Base-by-base conservation (phyloP, 1,284 basidiomycete species). In the Austroboletus novae-zelandiae region DNA sequence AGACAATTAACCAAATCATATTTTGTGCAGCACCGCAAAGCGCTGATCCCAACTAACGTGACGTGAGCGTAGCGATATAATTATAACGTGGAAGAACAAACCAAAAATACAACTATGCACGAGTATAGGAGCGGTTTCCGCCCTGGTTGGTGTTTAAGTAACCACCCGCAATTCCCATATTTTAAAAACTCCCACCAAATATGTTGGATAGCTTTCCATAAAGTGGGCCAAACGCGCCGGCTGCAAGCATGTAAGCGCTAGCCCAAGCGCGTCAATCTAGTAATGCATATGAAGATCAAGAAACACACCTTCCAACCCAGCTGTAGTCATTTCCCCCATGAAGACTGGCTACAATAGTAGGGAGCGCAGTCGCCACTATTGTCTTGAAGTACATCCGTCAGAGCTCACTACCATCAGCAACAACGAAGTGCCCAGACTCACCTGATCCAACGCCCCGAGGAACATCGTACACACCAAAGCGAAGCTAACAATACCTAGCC, bases 11-110 rank as follows among this genome's bases (percentile, higher is more conserved):
- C 90, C 74, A 86, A 3, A 73, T 77, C 79, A 92, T 87, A 53
- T 59, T 83, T 63, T 94, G 84, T 0, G 91, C 90, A 1, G 89
- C 86, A 14, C 90, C 91, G 58, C 89, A 92, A 51, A 94, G 67
- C 0, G 87, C 89, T 2, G 88, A 91, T 6, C 89, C 91, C 53
- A 92, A 66, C 78, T 87, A 54, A 40, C 46, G 30, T 27, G 27
- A 15, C 29, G n/a, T 41, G 15, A 34, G 25, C 4, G 47, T 32
- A 40, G 18, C 36, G n/a, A 15, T 30, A 17, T 5, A 4, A 36
- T 23, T 10, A 8, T 5, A 40, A 71, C 42, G 20, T 4, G 20
- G 20, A 23, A 14, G n/a, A 32, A 42, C 72, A 42, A 60, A 87
- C 84, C 64, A 94, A 68, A 68, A 94, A 94, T 9, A 86, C 70